Evolutionary conservation across 441 rosid species (phyloP).

Genomic region (Populus tomentosa): DNA sequence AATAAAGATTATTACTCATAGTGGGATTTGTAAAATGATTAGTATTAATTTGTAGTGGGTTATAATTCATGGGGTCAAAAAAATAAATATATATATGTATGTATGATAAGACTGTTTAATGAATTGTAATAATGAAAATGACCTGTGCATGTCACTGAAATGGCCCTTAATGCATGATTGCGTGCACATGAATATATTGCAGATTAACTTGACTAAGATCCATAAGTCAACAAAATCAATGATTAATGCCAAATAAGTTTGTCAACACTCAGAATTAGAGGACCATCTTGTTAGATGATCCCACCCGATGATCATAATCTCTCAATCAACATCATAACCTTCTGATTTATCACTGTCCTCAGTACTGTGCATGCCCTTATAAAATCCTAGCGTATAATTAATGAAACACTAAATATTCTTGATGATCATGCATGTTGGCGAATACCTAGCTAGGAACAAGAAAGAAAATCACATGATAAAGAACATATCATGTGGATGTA

Average conservation of each 20-base stretch:
- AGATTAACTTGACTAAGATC: conserved; percentile 5
- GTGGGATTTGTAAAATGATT: not conserved
- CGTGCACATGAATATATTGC: conserved; percentile 4
- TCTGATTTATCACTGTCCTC: not conserved
- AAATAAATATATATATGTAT: no score
- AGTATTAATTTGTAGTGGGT: not conserved
- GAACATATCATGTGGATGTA: not conserved
- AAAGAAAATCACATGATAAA: not conserved
- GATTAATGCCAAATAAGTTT: conserved; percentile 3
- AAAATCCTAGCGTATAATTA: not conserved
- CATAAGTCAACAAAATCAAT: conserved; percentile 6
- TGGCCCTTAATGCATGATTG: conserved; percentile 8
- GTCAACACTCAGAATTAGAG: conserved; percentile 17
- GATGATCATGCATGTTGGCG: not conserved
- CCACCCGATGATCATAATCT: not conserved
- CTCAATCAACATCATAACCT: conserved; percentile 10
- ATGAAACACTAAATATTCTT: not conserved
- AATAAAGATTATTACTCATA: not conserved
- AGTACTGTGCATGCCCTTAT: not conserved
- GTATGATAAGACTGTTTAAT: not conserved
- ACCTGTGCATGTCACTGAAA: not conserved
- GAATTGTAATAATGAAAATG: conserved; percentile 8
- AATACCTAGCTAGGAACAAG: not conserved
- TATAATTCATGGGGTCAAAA: not conserved
- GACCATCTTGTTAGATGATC: conserved; percentile 1